These are phyloP conservation scores for Aspergillus haitiensis DNA, from an alignment of 495 filamentous ascomycete genomes.

Conservation along the genomic window DNA sequence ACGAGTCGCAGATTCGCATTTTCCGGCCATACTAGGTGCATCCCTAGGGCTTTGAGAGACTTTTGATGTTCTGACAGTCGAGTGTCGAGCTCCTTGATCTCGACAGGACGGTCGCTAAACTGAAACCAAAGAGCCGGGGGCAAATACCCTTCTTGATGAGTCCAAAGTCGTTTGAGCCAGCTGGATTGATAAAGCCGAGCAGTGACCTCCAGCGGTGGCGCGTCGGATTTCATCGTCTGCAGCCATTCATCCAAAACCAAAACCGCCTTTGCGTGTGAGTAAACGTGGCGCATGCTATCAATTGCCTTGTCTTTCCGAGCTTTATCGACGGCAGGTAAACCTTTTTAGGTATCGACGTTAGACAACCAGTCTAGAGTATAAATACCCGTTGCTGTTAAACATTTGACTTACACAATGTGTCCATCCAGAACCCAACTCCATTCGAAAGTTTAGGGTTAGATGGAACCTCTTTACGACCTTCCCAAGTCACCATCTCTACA, in stretches of 20 bases:
- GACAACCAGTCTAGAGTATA: not conserved
- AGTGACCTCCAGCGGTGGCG: slow-evolving; percentile 9
- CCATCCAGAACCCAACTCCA: slow-evolving; percentile 18
- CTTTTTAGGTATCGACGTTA: not conserved
- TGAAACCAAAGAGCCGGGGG: slow-evolving; percentile 8
- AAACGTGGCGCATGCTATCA: slow-evolving; percentile 8
- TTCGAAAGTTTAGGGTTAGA: not conserved
- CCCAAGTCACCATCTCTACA: slow-evolving; percentile 10
- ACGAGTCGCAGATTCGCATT: not conserved
- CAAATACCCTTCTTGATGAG: slow-evolving; percentile 17
- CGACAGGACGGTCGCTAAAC: slow-evolving; percentile 5
- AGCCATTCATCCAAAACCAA: slow-evolving; percentile 16
- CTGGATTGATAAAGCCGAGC: slow-evolving; percentile 13
- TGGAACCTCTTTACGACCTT: slow-evolving; percentile 6
- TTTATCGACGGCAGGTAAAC: not conserved
- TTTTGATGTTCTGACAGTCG: not conserved
- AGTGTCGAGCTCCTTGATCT: not conserved
- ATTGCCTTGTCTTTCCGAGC: not conserved
- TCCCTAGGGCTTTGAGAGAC: not conserved
- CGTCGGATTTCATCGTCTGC: slow-evolving; percentile 1
- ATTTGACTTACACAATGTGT: slow-evolving; percentile 8
- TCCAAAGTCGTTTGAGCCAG: slow-evolving; percentile 16
- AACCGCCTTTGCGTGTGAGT: slow-evolving; percentile 6
- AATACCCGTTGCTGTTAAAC: not conserved
- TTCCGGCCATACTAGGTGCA: not conserved